Evolutionary conservation across 2,329 filamentous ascomycete species (phyloP).

Genomic region (Neophaeococcomyces aloes): DNA sequence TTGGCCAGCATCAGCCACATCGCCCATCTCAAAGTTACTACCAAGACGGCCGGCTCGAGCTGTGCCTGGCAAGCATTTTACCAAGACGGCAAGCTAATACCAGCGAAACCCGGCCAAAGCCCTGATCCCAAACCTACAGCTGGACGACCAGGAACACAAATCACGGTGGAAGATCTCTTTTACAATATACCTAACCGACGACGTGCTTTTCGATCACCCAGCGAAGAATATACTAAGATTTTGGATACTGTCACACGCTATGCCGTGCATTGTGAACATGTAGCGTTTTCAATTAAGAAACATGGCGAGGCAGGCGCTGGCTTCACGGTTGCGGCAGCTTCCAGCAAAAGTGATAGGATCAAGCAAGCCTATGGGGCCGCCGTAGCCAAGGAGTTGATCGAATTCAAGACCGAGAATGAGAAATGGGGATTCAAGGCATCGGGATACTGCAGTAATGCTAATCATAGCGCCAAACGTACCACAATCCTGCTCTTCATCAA

Average conservation of each 20-base stretch:
- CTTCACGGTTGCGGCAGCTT: conserved; percentile 64
- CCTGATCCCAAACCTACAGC: conserved; percentile 79
- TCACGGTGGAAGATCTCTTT: conserved; percentile 92
- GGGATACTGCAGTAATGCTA: conserved; percentile 81
- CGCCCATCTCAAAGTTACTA: conserved; percentile 88
- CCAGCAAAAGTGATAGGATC: conserved; percentile 69
- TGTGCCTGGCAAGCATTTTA: conserved; percentile 89
- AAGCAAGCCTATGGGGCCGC: conserved; percentile 76
- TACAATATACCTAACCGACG: conserved; percentile 89
- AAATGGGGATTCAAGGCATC: conserved; percentile 75
- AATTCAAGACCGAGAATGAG: conserved; percentile 59
- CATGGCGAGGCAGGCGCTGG: conserved; percentile 76
- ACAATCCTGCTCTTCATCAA: conserved; percentile 90
- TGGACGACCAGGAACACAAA: conserved; percentile 81
- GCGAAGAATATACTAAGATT: conserved; percentile 96
- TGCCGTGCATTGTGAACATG: conserved; percentile 80
- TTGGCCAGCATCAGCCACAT: conserved; percentile 97
- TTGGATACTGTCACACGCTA: conserved; percentile 90
- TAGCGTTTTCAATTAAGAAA: conserved; percentile 95
- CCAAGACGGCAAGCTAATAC: conserved; percentile 66
- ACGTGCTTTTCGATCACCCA: conserved; percentile 77
- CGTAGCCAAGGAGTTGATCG: conserved; percentile 79
- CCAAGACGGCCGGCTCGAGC: conserved; percentile 76
- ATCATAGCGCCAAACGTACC: conserved; percentile 86
- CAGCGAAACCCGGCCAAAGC: conserved; percentile 77